Base-by-base conservation (phyloP, 257 asterid genomes). In the Gentiana dahurica region DNA sequence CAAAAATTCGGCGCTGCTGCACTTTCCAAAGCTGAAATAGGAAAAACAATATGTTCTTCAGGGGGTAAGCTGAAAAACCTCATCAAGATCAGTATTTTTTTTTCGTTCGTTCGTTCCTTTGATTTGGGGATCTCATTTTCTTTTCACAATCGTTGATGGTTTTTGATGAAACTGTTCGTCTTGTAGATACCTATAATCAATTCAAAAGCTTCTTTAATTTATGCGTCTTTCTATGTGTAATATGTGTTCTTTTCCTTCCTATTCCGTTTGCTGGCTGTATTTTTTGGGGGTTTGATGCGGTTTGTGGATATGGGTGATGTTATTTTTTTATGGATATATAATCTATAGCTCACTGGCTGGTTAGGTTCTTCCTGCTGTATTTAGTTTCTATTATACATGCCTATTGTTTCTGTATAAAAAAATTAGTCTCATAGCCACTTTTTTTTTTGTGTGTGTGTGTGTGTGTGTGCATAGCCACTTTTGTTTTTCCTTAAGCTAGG, bases 11-110 rank as follows among this genome's bases (percentile, higher is more conserved):
- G 53, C 59, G n/a, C 33, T 24, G 49, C 54, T 2, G 52, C 4
- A 33, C 12, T 43, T 33, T 4, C 24, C 24, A 24, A 24, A 5
- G 12, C 13, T 6, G 32, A 53, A 37, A 7, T 3, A 39, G 54
- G 36, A 35, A 51, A n/a, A 3, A 37, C 7, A 58, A 61, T 7
- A 71, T 72, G 77, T 72, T 67, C 53, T 72, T 54, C 44, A 51
- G 77, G 59, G 77, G 77, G 77, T 72, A 62, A 63, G 65, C 65
- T 45, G 5, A 32, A 35, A 15, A 8, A 13, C 39, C 44, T 24
- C 55, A 35, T n/a, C 45, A 55, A 39, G 13, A 9, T 32, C n/a
- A 6, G 6, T 13, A 33, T 1, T 33, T n/a, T 15, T 15, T 13
- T 8, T 12, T 3, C 39, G 3, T 54, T 34, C 12, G n/a, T 5